Base-by-base conservation (phyloP, 163 green algal genomes). In the Scenedesmus sp. region DNA sequence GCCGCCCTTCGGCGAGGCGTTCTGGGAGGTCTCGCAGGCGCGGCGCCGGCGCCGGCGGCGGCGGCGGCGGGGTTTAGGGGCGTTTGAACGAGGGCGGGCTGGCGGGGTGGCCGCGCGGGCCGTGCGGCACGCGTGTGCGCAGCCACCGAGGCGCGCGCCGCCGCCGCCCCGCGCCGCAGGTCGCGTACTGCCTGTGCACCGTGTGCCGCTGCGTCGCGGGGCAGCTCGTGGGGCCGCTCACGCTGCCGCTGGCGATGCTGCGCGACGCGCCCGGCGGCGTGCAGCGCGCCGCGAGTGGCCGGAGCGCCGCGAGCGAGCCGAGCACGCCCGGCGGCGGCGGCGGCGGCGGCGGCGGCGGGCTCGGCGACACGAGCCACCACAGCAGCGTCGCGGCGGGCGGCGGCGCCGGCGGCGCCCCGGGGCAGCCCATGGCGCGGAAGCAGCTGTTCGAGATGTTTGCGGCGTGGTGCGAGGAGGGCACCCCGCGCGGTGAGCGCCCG, bases 11-110 rank as follows among this genome's bases (percentile, higher is more conserved):
- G 58, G 54, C 36, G 80, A 86, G 18, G 50, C 51, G 0, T 86
- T 87, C 57, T 89, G 86, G 86, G 86, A 90, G 24, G 45, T 75
- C 28, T 79, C 51, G 18, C 86, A 90, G 83, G 86, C 89, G 69
- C 29, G 51, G 3, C 39, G 10, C n/a, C n/a, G n/a, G n/a, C n/a
- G n/a, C n/a, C n/a, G n/a, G n/a, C n/a, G n/a, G n/a, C n/a, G n/a
- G n/a, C n/a, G n/a, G n/a, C n/a, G n/a, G n/a, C n/a, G n/a, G n/a
- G n/a, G n/a, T n/a, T n/a, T n/a, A n/a, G n/a, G n/a, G n/a, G n/a
- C n/a, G n/a, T n/a, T n/a, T n/a, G n/a, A n/a, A n/a, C n/a, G n/a
- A n/a, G n/a, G n/a, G n/a, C n/a, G n/a, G n/a, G n/a, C n/a, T n/a
- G n/a, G n/a, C n/a, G n/a, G n/a, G n/a, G n/a, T n/a, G n/a, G n/a